Conservation (phyloP, 306 rosid species). For the Corylus heterophylla region DNA sequence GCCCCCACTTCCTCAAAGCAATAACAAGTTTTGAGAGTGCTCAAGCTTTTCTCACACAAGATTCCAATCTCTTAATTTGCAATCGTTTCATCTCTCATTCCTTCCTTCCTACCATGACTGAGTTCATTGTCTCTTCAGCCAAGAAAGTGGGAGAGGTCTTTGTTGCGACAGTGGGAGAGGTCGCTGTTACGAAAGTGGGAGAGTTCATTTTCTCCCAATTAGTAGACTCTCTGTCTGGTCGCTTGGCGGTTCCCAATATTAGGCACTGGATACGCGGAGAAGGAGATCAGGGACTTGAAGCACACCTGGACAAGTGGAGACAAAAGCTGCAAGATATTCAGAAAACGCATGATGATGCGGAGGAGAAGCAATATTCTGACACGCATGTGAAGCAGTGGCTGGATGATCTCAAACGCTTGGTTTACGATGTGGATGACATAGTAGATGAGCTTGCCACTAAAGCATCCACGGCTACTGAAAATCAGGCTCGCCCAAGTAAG, state of each 20-base stretch:
- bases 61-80: no score
- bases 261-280: neutral
- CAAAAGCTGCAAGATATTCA: neutral
- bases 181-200: no score
- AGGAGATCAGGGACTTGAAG: neutral
- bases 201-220: neutral
- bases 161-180: no score
- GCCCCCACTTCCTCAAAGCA: no score
- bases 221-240: neutral
- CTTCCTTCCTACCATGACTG: no score
- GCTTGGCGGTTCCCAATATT: neutral
- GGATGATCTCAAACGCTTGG: slow-evolving; percentile 17
- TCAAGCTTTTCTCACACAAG: no score
- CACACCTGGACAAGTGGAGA: neutral
- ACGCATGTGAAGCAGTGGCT: slow-evolving; percentile 2
- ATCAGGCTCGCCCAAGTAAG: neutral
- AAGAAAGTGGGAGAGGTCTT: no score
- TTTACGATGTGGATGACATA: slow-evolving; percentile 20
- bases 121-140: no score
- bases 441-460: slow-evolving; percentile 20
- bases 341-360: neutral
- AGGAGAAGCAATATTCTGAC: neutral
- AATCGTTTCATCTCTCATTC: no score
- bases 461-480: neutral
- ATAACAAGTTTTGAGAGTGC: no score